These are phyloP conservation scores for Heritiera fomes DNA, from an alignment of 345 rosid species.

Conservation along the genomic window DNA sequence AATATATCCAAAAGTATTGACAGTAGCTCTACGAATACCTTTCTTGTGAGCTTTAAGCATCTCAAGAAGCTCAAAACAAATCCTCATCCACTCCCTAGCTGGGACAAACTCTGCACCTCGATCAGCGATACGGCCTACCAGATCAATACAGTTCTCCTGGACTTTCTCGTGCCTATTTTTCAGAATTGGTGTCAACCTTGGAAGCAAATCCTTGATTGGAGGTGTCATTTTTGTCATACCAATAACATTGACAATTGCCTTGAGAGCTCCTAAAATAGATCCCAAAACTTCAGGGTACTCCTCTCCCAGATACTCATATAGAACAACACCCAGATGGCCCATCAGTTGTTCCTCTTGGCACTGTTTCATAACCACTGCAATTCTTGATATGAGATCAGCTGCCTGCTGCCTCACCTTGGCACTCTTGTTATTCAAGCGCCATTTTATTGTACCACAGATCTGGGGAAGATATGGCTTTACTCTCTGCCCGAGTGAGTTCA, in stretches of 20 bases:
- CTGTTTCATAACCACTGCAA: slow-evolving; percentile 98
- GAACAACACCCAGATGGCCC: slow-evolving; percentile 99
- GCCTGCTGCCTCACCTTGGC: slow-evolving; percentile 99
- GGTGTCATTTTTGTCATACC: slow-evolving; percentile 99
- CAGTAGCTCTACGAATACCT: slow-evolving; percentile 95
- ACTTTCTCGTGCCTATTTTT: slow-evolving; percentile 99
- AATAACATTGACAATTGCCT: slow-evolving; percentile 96
- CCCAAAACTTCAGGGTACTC: slow-evolving; percentile 99
- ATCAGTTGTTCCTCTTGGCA: slow-evolving; percentile 97
- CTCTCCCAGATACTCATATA: slow-evolving; percentile 97
- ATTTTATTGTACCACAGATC: slow-evolving; percentile 99
- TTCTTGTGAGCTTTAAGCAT: slow-evolving; percentile 99
- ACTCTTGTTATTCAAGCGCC: slow-evolving; percentile 98
- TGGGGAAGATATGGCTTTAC: slow-evolving; percentile 99
- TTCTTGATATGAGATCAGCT: slow-evolving; percentile 94
- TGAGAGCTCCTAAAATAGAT: slow-evolving; percentile 95
- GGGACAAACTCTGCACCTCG: slow-evolving; percentile 99
- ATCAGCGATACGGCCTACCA: slow-evolving; percentile 98
- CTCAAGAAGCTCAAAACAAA: slow-evolving; percentile 96
- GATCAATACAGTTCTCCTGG: slow-evolving; percentile 98
- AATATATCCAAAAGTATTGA: slow-evolving; percentile 95
- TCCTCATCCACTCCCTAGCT: slow-evolving; percentile 99
- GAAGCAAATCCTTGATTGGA: slow-evolving; percentile 97
- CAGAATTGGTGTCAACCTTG: slow-evolving; percentile 93
- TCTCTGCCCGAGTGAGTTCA: slow-evolving; percentile 92